These are phyloP conservation scores for Metschnikowia kunwiensis DNA, from an alignment of 805 yeast genomes.

Conservation along the genomic window DNA sequence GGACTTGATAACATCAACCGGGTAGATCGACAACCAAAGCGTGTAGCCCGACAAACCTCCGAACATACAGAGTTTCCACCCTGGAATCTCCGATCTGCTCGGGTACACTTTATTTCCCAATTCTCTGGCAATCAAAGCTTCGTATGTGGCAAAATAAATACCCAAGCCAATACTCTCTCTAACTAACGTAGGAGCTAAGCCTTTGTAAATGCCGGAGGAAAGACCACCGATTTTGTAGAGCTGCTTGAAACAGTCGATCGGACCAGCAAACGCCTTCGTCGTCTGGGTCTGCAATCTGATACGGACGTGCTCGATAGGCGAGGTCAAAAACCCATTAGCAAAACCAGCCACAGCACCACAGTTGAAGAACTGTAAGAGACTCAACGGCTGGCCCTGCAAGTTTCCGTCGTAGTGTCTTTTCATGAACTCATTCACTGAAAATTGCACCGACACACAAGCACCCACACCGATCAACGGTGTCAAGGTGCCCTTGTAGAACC, in stretches of 20 bases:
- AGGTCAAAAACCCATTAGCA: constrained; percentile 82
- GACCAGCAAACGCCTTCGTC: constrained; percentile 59
- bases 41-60: constrained; percentile 93
- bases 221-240: constrained; percentile 54
- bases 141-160: constrained; percentile 84
- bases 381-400: constrained; percentile 44
- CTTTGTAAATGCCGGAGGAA: constrained; percentile 64
- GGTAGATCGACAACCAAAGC: constrained; percentile 83
- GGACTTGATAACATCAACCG: constrained; percentile 88
- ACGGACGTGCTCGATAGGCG: constrained; percentile 94
- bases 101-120: constrained; percentile 41
- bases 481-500: constrained; percentile 46
- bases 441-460: constrained; percentile 94
- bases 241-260: constrained; percentile 65
- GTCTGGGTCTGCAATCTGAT: constrained; percentile 91
- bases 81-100: constrained; percentile 72
- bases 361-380: constrained; percentile 64
- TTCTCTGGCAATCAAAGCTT: constrained; percentile 74
- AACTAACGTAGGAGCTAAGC: constrained; percentile 74
- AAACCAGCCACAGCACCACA: constrained; percentile 93
- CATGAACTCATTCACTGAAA: constrained; percentile 93
- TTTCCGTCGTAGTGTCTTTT: constrained; percentile 65
- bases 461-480: constrained; percentile 63
- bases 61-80: constrained; percentile 78
- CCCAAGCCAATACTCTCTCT: constrained; percentile 92